Percentiles rank a stretch among this genome's conserved stretches.
Conservation (phyloP, 345 rosid genomes). For the Brassica carinata region DNA sequence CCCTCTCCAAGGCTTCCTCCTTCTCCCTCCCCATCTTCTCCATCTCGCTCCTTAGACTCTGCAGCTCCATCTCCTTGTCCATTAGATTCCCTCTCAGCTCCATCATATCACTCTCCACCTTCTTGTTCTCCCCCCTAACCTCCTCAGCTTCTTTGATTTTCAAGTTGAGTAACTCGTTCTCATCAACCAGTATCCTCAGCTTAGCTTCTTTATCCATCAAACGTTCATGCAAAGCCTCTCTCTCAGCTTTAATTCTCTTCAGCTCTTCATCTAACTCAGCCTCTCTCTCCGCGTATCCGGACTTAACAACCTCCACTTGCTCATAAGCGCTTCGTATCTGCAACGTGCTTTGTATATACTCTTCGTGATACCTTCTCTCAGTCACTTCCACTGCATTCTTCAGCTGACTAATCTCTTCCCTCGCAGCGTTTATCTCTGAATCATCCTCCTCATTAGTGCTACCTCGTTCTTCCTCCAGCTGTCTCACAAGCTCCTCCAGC, state of each 20-base stretch:
- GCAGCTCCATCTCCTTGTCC: conserved; percentile 61
- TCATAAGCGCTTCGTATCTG: conserved; percentile 87
- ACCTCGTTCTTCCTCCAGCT: conserved; percentile 58
- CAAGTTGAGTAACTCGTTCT: conserved; percentile 54
- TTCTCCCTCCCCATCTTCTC: conserved; percentile 55
- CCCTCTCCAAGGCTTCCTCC: conserved; percentile 66
- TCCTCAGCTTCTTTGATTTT: conserved; percentile 44
- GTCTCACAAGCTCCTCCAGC: conserved; percentile 63
- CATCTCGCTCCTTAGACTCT: conserved; percentile 55
- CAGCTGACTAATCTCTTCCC: conserved; percentile 62
- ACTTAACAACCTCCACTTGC: conserved; percentile 59
- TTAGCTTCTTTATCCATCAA: conserved; percentile 67
- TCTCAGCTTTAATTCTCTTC: conserved; percentile 44
- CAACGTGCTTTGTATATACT: conserved; percentile 80
- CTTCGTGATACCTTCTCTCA: conserved; percentile 85
- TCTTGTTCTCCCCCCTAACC: background rate
- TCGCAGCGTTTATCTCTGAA: conserved; percentile 53
- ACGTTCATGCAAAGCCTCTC: conserved; percentile 58
- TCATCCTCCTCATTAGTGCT: conserved; percentile 22
- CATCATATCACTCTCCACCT: background rate
- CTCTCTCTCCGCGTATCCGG: conserved; percentile 59
- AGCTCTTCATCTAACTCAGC: conserved; percentile 58
- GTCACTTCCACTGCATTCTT: conserved; percentile 70
- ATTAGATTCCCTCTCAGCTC: conserved; percentile 34
- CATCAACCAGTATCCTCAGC: conserved; percentile 48